phyloP scores from a whole-genome alignment of 192 early-diverging fungal species.

The Linnemannia zychae region DNA sequence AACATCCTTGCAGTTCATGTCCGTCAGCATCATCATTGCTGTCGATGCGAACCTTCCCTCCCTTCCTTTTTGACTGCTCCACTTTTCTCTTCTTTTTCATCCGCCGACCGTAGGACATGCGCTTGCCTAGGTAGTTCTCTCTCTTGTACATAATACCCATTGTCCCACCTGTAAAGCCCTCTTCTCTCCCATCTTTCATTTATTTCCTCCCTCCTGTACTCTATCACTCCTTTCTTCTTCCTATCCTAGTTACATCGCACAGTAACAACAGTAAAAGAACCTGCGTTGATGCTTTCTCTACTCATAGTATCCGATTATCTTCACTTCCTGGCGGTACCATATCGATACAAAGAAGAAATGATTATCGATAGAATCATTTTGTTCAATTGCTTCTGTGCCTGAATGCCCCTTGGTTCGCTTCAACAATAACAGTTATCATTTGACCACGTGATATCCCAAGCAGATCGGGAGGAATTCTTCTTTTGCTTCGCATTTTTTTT shows the following conservation, averaged over 20 bases:
- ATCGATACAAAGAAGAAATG: not conserved
- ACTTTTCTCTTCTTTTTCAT: not conserved
- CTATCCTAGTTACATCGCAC: not conserved
- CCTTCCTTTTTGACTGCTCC: not conserved
- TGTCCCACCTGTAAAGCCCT: not conserved
- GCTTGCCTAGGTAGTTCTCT: too few species aligned
- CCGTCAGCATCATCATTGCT: not conserved
- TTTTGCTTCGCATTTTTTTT: not conserved
- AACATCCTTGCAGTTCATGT: too few species aligned
- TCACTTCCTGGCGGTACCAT: not conserved
- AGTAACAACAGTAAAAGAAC: too few species aligned
- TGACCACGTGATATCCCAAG: not conserved
- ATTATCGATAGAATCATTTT: too few species aligned
- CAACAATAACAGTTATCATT: too few species aligned
- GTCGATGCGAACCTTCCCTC: not conserved
- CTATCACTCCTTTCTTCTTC: not conserved
- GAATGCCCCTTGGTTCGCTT: too few species aligned
- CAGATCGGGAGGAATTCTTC: not conserved
- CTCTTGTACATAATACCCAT: constrained; percentile 13
- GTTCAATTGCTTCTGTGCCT: too few species aligned
- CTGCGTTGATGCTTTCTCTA: not conserved
- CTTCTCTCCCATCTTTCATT: not conserved
- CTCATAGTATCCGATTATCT: not conserved
- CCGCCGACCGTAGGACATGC: not conserved
- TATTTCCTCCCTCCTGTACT: not conserved